Base-by-base conservation (phyloP, 2,329 filamentous ascomycete species). In the Venturia aucupariae region DNA sequence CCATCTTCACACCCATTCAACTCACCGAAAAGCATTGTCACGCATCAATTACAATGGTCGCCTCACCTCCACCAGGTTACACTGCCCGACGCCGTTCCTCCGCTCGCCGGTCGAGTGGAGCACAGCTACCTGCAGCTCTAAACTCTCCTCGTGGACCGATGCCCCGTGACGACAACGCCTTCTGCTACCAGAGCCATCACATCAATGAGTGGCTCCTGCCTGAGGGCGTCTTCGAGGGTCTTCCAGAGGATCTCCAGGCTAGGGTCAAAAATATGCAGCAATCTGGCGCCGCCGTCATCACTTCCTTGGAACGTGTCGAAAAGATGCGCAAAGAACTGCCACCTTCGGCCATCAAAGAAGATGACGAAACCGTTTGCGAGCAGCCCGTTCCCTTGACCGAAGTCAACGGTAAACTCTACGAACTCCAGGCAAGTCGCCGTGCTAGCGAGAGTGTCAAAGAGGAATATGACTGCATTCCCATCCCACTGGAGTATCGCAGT, bases 221-320 rank as follows among this genome's bases (percentile, higher is more conserved):
- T 0, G 67, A 74, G 32, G 68, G 72, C 15, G 69, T 79, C 32
- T 72, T 74, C 70, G 66, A 71, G 35, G 69, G 68, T 38, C 72
- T 81, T 13, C 76, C 78, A 4, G 44, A 65, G 1, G 66, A 71
- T 19, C 69, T 80, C 17, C 69, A 72, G 61, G 67, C 70, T 15
- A 68, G 68, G 41, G 65, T 78, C 38, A 69, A 72, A 4, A 70
- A 74, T 39, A 73, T 80, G 69, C 74, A 76, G 67, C 74, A 75
- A 60, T 73, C 77, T 61, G 78, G 76, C 51, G 79, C 79, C 22
- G 78, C 78, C 44, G 74, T 80, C 41, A 71, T 74, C 67, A 80
- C 78, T 60, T 72, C 76, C 66, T 69, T 77, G 44, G 71, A 71
- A 38, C 72, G 75, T 35, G 70, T 75, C 57, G 67, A 71, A 11